A percentile compares a stretch with the other conserved stretches of the same genome.
phyloP scores from a whole-genome alignment of 768 basidiomycete genomes.

The Albatrellus ellisii region DNA sequence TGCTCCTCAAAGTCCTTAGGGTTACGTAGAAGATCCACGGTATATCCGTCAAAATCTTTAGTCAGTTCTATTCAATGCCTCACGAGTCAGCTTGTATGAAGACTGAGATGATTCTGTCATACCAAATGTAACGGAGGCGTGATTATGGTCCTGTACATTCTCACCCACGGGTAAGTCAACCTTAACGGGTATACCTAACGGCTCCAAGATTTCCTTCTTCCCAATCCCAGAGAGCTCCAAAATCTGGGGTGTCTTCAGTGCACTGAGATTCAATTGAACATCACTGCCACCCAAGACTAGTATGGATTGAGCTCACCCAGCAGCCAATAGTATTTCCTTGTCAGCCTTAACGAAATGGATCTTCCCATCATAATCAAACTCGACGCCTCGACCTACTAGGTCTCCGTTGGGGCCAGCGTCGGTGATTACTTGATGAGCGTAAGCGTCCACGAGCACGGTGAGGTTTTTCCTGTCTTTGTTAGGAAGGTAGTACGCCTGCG shows the following conservation, averaged over 20 bases:
- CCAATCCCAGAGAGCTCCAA: conserved; percentile 12
- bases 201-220: conserved; percentile 8
- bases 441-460: not conserved
- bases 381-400: conserved; percentile 5
- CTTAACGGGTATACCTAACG: conserved; percentile 8
- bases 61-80: conserved; percentile 1
- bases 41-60: conserved; percentile 6
- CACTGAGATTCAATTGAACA: too few species aligned
- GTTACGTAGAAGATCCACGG: conserved; percentile 6
- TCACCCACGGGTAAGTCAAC: conserved; percentile 12
- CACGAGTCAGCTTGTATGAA: not conserved
- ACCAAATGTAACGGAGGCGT: not conserved
- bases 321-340: conserved; percentile 10
- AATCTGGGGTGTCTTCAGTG: conserved; percentile 12
- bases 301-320: too few species aligned
- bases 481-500: not conserved
- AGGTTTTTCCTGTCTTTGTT: not conserved
- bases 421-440: not conserved
- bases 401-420: not conserved
- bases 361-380: conserved; percentile 7
- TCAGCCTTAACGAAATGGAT: conserved; percentile 2
- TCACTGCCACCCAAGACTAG: too few species aligned
- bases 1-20: conserved; percentile 6
- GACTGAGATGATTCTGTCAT: not conserved
- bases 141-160: conserved; percentile 11